Conservation (phyloP, 2,329 filamentous ascomycete species). For the Ophioceras dolichostomum region DNA sequence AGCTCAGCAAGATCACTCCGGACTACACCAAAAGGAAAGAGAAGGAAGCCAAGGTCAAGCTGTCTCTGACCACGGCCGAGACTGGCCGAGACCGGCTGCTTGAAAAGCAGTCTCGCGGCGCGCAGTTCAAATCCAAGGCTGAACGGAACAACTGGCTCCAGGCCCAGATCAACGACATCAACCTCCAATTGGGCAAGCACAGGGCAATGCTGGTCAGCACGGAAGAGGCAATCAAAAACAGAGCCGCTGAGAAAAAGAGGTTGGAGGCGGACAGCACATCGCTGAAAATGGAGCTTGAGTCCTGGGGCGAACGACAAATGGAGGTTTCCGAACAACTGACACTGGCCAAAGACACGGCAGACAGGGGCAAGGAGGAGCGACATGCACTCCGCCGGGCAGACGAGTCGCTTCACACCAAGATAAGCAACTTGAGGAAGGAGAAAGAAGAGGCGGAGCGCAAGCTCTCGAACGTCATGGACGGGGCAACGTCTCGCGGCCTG, state of each 20-base stretch:
- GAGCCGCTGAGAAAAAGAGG: slow-evolving; percentile 20
- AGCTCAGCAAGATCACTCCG: slow-evolving; percentile 65
- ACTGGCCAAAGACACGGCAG: slow-evolving; percentile 63
- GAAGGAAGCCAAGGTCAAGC: slow-evolving; percentile 58
- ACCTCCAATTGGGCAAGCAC: slow-evolving; percentile 62
- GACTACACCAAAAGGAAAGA: slow-evolving; percentile 62
- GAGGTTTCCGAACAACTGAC: slow-evolving; percentile 63
- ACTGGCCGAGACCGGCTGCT: slow-evolving; percentile 67
- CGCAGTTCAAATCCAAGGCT: slow-evolving; percentile 75
- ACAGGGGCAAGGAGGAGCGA: slow-evolving; percentile 73
- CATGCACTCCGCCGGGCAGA: slow-evolving; percentile 84
- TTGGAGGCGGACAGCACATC: slow-evolving; percentile 59
- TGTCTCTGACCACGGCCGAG: slow-evolving; percentile 65
- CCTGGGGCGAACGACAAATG: slow-evolving; percentile 63
- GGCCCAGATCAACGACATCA: slow-evolving; percentile 69
- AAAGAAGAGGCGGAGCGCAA: slow-evolving; percentile 65
- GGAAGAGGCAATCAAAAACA: slow-evolving; percentile 58
- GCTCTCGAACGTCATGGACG: slow-evolving; percentile 78
- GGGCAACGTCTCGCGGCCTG: slow-evolving; percentile 73
- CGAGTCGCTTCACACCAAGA: slow-evolving; percentile 69
- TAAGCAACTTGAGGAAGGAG: slow-evolving; percentile 64
- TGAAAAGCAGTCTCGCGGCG: slow-evolving; percentile 82
- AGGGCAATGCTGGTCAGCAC: slow-evolving; percentile 78
- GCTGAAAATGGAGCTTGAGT: slow-evolving; percentile 67
- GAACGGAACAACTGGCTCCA: slow-evolving; percentile 79